Conservation (phyloP, 768 basidiomycete genomes). For the Neoboletus brunneissimus region DNA sequence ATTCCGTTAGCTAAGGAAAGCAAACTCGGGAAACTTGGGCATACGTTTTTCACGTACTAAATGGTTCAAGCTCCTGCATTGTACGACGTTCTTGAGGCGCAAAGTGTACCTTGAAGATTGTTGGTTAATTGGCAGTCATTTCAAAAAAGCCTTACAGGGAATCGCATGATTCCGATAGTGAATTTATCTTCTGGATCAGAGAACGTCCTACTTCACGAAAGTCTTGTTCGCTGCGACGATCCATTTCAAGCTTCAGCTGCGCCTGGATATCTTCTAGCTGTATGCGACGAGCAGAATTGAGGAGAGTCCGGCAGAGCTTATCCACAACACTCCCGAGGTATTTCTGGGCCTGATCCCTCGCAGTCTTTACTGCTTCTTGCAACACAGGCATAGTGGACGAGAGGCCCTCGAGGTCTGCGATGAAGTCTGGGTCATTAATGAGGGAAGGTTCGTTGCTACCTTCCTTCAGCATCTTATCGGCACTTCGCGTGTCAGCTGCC, state of each 20-base stretch:
- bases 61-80: too few relatives aligned
- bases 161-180: conserved; percentile 14
- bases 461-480: conserved; percentile 24
- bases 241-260: conserved; percentile 16
- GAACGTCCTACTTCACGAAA: conserved; percentile 13
- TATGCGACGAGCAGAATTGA: conserved; percentile 6
- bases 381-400: conserved; percentile 12
- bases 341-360: conserved; percentile 18
- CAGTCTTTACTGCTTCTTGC: conserved; percentile 12
- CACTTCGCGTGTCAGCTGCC: conserved; percentile 2
- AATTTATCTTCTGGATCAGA: conserved; percentile 20
- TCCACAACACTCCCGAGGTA: conserved; percentile 18
- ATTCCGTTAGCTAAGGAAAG: background rate
- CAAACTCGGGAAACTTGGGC: background rate
- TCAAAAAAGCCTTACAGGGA: conserved; percentile 13
- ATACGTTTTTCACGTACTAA: conserved; percentile 8
- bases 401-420: conserved; percentile 21
- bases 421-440: conserved; percentile 20
- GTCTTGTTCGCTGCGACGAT: conserved; percentile 12
- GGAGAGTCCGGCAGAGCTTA: conserved; percentile 17
- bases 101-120: conserved; percentile 15
- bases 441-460: conserved; percentile 20
- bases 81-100: conserved; percentile 8
- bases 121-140: background rate
- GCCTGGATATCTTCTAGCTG: conserved; percentile 16